phyloP scores from a whole-genome alignment of 176 grass and related monocot species.

The Microstegium vimineum region DNA sequence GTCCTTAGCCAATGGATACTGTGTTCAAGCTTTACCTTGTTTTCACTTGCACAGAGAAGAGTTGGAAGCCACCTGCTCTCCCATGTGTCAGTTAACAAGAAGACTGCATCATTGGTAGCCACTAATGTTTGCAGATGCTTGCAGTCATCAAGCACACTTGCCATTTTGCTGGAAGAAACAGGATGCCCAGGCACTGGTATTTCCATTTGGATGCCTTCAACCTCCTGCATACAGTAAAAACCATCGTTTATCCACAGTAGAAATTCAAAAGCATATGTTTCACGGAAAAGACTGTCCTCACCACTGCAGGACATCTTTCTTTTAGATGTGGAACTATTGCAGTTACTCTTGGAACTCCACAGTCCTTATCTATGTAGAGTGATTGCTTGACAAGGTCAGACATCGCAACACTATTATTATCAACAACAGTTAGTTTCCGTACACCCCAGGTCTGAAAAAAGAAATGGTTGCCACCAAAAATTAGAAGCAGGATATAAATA shows the following conservation, averaged over 20 bases:
- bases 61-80: constrained; percentile 94
- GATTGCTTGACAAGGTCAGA: constrained; percentile 85
- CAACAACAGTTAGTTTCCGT: constrained; percentile 75
- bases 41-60: constrained; percentile 75
- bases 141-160: constrained; percentile 64
- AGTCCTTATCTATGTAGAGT: constrained; percentile 77
- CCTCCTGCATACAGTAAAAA: constrained; percentile 52
- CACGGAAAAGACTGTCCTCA: constrained; percentile 14
- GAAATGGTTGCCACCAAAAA: constrained; percentile 2
- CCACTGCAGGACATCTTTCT: constrained; percentile 70
- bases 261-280: background rate
- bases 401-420: constrained; percentile 54
- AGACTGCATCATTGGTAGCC: constrained; percentile 65
- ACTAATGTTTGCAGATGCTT: constrained; percentile 63
- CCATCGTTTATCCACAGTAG: constrained; percentile 11
- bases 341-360: constrained; percentile 68
- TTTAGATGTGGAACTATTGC: constrained; percentile 79
- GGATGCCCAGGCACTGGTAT: constrained; percentile 71
- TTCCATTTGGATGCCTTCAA: constrained; percentile 67
- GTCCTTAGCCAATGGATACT: background rate
- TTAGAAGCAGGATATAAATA: background rate
- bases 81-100: constrained; percentile 84
- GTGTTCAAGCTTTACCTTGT: constrained; percentile 60
- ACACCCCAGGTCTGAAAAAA: constrained; percentile 88
- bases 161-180: constrained; percentile 43